Evolutionary conservation across 2,329 filamentous ascomycete genomes (phyloP).

Genomic region (Thielaviopsis populi): DNA sequence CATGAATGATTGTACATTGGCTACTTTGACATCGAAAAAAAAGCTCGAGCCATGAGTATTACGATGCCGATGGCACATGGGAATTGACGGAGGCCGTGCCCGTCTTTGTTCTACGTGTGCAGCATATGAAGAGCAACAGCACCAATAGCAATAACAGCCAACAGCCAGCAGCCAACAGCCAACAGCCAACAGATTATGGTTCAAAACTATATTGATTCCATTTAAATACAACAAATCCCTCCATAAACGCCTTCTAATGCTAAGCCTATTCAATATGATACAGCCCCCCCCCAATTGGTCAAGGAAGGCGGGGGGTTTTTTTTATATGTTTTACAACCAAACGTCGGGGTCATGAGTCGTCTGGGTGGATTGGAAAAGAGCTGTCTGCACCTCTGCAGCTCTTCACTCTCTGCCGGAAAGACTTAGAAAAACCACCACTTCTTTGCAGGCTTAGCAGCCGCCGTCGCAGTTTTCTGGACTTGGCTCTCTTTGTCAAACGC

Average conservation of each 20-base stretch:
- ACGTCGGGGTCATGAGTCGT: background rate
- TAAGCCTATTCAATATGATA: constrained; percentile 20
- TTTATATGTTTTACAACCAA: background rate
- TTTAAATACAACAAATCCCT: constrained; percentile 21
- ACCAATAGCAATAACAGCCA: background rate
- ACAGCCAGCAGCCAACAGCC: no score
- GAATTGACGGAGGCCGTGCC: background rate
- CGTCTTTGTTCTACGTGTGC: background rate
- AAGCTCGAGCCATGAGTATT: background rate
- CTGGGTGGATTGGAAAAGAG: background rate
- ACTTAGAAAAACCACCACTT: constrained; percentile 16
- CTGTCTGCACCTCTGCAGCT: background rate
- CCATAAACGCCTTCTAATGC: constrained; percentile 32
- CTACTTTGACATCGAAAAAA: background rate
- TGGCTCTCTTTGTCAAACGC: constrained; percentile 6
- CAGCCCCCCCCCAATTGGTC: constrained; percentile 18
- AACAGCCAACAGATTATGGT: background rate
- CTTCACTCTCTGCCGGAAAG: background rate
- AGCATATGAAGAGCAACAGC: background rate
- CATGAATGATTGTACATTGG: background rate
- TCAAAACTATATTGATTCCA: background rate
- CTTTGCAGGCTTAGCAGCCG: constrained; percentile 19
- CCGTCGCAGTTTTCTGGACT: background rate
- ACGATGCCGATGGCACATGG: background rate
- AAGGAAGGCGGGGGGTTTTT: background rate